Evolutionary conservation across 164 flowering plant genomes (phyloP).

Genomic region (Annona cherimola): DNA sequence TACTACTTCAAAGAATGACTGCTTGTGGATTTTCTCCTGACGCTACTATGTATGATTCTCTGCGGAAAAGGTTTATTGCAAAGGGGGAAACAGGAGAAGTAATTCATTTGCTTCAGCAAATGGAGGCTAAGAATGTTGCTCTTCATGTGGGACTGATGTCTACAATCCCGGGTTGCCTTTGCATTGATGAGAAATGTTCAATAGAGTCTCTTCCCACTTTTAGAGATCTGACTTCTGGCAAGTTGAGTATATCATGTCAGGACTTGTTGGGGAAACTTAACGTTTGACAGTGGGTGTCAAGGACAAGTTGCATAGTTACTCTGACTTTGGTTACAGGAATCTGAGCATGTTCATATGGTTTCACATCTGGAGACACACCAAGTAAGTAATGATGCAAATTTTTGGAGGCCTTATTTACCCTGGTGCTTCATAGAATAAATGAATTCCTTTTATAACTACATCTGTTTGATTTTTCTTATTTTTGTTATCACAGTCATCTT

Average conservation of each 20-base stretch:
- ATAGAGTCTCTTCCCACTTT: constrained; percentile 43
- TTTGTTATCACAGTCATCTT: not conserved
- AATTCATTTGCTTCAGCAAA: constrained; percentile 45
- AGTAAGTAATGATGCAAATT: not conserved
- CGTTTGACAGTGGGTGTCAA: constrained; percentile 20
- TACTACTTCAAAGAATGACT: constrained; percentile 44
- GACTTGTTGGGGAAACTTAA: constrained; percentile 41
- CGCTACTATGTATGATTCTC: constrained; percentile 40
- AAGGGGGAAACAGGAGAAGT: constrained; percentile 46
- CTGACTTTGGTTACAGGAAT: not conserved
- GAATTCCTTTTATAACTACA: not conserved
- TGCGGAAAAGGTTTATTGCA: constrained; percentile 40
- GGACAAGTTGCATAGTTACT: constrained; percentile 1
- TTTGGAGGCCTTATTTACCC: not conserved
- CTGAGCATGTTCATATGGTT: not conserved
- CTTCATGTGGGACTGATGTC: constrained; percentile 38
- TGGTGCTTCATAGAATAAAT: not conserved
- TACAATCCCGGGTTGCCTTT: constrained; percentile 50
- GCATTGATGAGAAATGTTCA: constrained; percentile 23
- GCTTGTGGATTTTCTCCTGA: constrained; percentile 45
- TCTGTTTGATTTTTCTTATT: not conserved
- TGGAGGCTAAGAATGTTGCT: constrained; percentile 47
- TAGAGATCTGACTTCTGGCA: constrained; percentile 23
- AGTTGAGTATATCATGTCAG: constrained; percentile 29
- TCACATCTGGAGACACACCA: not conserved